These are phyloP conservation scores for Isoetes engelmannii DNA, from an alignment of 83 land plant genomes.

Conservation along the genomic window DNA sequence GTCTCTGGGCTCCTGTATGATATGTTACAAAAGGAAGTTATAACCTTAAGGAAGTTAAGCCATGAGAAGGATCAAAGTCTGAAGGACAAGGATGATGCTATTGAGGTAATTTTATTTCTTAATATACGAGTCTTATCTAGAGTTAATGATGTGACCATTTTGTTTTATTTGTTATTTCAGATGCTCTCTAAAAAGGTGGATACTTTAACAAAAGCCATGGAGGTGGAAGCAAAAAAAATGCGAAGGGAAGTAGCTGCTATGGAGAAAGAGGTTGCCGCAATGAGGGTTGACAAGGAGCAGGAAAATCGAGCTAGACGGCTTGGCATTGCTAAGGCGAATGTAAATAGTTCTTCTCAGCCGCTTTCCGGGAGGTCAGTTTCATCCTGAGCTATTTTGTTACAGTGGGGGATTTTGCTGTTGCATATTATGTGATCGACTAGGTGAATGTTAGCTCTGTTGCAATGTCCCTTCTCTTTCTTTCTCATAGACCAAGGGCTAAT, in stretches of 20 bases:
- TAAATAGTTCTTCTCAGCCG: constrained; percentile 40
- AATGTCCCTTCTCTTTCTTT: too few species aligned
- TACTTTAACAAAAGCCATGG: constrained; percentile 39
- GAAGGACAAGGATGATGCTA: constrained; percentile 53
- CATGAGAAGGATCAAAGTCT: constrained; percentile 41
- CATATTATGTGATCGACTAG: too few species aligned
- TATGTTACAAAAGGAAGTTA: constrained; percentile 48
- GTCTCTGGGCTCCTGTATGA: constrained; percentile 60
- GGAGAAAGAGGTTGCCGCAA: constrained; percentile 65
- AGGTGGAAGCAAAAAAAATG: constrained; percentile 42
- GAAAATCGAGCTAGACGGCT: constrained; percentile 42
- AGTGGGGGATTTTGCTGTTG: too few species aligned
- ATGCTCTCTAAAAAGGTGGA: constrained; percentile 48
- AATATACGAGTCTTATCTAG: background rate
- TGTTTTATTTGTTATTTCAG: constrained; percentile 20
- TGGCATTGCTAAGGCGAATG: constrained; percentile 42
- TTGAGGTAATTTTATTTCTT: constrained; percentile 36
- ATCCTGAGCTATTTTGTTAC: too few species aligned
- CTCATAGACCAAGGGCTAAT: too few species aligned
- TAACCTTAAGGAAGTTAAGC: constrained; percentile 40
- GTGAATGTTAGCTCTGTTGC: too few species aligned
- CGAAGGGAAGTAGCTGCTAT: constrained; percentile 58
- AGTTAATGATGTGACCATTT: too few species aligned
- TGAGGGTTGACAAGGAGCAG: constrained; percentile 49
- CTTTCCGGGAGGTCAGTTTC: constrained; percentile 33